Base-by-base conservation (phyloP, 140 eudicot genomes). In the Cichorium intybus region DNA sequence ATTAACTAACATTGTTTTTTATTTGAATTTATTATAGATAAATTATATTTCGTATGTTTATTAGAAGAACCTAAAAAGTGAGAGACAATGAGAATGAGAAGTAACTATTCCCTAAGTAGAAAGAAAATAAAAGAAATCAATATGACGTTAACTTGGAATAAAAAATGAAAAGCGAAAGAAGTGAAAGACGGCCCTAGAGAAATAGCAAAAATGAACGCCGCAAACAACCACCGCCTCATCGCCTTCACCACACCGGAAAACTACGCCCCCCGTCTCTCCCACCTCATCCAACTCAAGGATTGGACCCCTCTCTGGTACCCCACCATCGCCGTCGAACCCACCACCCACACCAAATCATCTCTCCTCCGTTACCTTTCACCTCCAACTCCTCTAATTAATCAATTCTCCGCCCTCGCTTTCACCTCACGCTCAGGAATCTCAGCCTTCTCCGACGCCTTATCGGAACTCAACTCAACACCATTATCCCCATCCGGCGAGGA, bases 221-320 rank as follows among this genome's bases (percentile, higher is more conserved):
- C 64, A 20, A 10, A 7, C 66, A 18, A 20, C 56, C 56, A 21
- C 81, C 83, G 75, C 34, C 56, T 77, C 6, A 56, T 87, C 20
- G 95, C 86, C 58, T 87, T 83, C 80, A 83, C 95, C 43, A 84
- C 95, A 12, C 95, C 91, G 7, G 60, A 60, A 45, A 81, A 81
- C 80, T 87, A 83, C 69, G 88, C 88, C 64, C 60, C 18, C 35
- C 67, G 95, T 34, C 82, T 87, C 60, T 72, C 85, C 26, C 75
- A 37, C 60, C 76, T 76, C 72, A 73, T 87, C 52, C 75, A 54
- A 21, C 84, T 69, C 72, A 77, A 74, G 43, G 75, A 77, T n/a
- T 87, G 87, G 87, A 56, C 80, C 14, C 85, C 95, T 7, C 81
- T 83, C 66, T 83, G 82, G 81, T 80, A 83, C 78, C 95, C 90